A percentile compares a stretch with the other conserved stretches of the same genome.
phyloP scores from a whole-genome alignment of 1,284 basidiomycete genomes.

The Singerocomus rubriflavus region DNA sequence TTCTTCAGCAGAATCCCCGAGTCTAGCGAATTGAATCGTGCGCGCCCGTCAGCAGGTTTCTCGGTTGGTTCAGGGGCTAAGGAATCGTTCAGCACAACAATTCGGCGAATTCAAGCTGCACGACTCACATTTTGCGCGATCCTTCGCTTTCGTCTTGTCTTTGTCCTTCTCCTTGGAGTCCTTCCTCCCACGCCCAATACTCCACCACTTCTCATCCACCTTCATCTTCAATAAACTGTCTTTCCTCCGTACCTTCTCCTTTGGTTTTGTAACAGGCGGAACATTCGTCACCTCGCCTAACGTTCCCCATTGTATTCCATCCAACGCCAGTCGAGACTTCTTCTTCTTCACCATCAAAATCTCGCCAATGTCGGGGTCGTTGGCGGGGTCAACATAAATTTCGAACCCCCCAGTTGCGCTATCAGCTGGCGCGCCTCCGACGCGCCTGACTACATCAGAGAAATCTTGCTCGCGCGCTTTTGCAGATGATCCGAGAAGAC shows the following conservation, averaged over 20 bases:
- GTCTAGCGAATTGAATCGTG: slow-evolving; percentile 64
- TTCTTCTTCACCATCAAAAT: slow-evolving; percentile 77
- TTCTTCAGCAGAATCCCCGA: slow-evolving; percentile 49
- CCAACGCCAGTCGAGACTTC: slow-evolving; percentile 61
- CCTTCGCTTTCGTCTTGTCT: slow-evolving; percentile 31
- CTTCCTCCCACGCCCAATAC: slow-evolving; percentile 64
- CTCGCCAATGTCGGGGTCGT: slow-evolving; percentile 64
- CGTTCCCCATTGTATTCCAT: slow-evolving; percentile 61
- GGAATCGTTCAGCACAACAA: slow-evolving; percentile 21
- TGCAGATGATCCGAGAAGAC: slow-evolving; percentile 42
- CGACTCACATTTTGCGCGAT: slow-evolving; percentile 44
- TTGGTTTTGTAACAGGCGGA: slow-evolving; percentile 30
- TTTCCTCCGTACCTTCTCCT: slow-evolving; percentile 32
- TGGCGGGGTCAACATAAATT: slow-evolving; percentile 67
- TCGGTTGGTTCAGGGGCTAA: slow-evolving; percentile 46
- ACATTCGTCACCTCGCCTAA: slow-evolving; percentile 62
- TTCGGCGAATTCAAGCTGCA: not conserved
- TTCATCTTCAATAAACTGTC: slow-evolving; percentile 36
- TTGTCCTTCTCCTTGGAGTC: slow-evolving; percentile 59
- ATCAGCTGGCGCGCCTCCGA: slow-evolving; percentile 44
- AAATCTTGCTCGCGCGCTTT: slow-evolving; percentile 49
- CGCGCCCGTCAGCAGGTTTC: slow-evolving; percentile 34
- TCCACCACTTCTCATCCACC: slow-evolving; percentile 75
- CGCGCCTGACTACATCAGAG: slow-evolving; percentile 59
- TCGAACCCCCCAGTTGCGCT: slow-evolving; percentile 56